These are phyloP conservation scores for Rhizoclosmatium globosum DNA, from an alignment of 192 early-diverging fungal species.

Conservation along the genomic window DNA sequence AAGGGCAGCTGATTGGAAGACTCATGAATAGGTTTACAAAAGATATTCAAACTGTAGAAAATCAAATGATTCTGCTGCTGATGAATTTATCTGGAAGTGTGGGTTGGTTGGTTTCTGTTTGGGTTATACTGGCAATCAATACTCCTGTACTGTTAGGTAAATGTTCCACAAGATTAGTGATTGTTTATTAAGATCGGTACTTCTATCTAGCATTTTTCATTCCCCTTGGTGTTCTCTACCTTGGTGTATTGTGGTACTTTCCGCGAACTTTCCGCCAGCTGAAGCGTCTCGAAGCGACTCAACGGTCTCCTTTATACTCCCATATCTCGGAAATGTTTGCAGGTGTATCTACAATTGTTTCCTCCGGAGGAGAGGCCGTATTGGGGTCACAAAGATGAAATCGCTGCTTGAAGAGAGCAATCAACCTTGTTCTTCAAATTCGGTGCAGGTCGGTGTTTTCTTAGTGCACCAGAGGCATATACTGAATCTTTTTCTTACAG, in stretches of 20 bases:
- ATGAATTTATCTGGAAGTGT: neutral
- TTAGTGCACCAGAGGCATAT: no score
- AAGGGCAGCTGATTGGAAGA: slow-evolving; percentile 62
- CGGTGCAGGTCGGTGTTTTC: neutral
- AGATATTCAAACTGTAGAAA: no score
- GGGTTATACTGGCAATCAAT: slow-evolving; percentile 1
- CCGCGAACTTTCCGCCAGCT: slow-evolving; percentile 66
- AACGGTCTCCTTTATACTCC: slow-evolving; percentile 39
- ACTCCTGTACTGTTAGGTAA: neutral
- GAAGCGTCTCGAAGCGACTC: slow-evolving; percentile 42
- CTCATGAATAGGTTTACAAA: slow-evolving; percentile 63
- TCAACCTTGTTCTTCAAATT: slow-evolving; percentile 25
- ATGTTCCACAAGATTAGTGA: neutral
- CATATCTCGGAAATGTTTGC: slow-evolving; percentile 50
- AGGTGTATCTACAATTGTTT: slow-evolving; percentile 43
- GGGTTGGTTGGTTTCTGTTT: neutral
- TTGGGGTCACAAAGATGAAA: neutral
- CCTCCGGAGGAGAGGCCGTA: slow-evolving; percentile 14
- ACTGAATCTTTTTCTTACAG: neutral
- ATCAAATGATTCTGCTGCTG: no score
- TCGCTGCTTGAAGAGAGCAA: slow-evolving; percentile 14
- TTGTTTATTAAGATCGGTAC: no score
- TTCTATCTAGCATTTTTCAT: neutral
- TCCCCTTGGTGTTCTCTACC: slow-evolving; percentile 23
- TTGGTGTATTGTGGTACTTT: slow-evolving; percentile 33